A percentile compares a stretch with the other conserved stretches of the same genome.
phyloP scores from a whole-genome alignment of 768 basidiomycete species.

The Boletus subparvulus region DNA sequence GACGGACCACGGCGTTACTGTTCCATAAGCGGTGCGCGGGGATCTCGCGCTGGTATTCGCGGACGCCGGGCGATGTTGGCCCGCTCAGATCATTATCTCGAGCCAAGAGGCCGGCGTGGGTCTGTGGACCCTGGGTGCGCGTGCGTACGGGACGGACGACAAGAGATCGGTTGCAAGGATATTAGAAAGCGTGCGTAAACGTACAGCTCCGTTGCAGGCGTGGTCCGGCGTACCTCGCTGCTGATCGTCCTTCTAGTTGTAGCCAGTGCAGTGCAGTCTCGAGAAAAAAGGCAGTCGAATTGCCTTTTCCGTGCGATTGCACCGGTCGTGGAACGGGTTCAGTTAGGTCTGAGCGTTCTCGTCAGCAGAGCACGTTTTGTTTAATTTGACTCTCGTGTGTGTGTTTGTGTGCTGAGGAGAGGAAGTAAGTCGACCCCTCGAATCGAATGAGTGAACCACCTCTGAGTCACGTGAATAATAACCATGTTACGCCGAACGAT shows the following conservation, averaged over 20 bases:
- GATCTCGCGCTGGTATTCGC: conserved; percentile 16
- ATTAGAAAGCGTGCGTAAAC: background rate
- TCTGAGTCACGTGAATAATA: too few relatives aligned
- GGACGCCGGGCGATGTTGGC: conserved; percentile 1
- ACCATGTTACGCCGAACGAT: too few relatives aligned
- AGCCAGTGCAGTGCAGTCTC: background rate
- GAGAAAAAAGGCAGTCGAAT: background rate
- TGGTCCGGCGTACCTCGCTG: background rate
- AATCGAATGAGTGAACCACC: too few relatives aligned
- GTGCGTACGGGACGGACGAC: background rate
- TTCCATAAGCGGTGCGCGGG: conserved; percentile 19
- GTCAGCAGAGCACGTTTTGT: background rate
- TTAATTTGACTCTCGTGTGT: background rate
- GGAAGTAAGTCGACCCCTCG: background rate
- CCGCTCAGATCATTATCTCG: background rate
- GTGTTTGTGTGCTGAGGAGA: too few relatives aligned
- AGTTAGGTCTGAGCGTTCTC: background rate
- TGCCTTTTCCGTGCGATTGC: conserved; percentile 4
- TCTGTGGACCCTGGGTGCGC: background rate
- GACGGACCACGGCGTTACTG: background rate
- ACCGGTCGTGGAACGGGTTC: background rate
- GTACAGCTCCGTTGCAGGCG: background rate
- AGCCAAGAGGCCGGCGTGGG: background rate
- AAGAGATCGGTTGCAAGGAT: too few relatives aligned
- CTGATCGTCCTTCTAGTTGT: background rate